A percentile compares a stretch with the other conserved stretches of the same genome.
Evolutionary conservation across 2,329 filamentous ascomycete species (phyloP).

Genomic region (Botrytis fabae): DNA sequence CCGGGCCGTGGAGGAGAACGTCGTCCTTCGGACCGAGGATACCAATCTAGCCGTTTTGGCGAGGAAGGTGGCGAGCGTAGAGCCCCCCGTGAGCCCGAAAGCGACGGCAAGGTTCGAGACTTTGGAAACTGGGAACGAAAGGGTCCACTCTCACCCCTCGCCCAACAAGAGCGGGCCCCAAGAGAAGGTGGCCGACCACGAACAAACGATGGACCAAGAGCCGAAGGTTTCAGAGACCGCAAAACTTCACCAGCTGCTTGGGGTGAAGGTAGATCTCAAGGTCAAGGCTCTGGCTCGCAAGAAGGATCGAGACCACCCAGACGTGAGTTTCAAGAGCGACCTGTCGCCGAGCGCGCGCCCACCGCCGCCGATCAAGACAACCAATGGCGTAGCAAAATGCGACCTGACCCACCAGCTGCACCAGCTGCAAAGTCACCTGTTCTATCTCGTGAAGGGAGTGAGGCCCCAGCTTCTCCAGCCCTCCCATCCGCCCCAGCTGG

Average conservation of each 20-base stretch:
- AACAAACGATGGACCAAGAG: conserved; percentile 60
- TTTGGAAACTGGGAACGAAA: conserved; percentile 93
- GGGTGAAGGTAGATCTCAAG: conserved; percentile 64
- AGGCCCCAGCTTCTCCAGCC: conserved; percentile 72
- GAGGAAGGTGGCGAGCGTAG: conserved; percentile 68
- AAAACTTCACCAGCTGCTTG: conserved; percentile 70
- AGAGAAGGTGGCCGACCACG: conserved; percentile 59
- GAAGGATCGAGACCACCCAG: conserved; percentile 79
- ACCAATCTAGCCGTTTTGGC: conserved; percentile 23
- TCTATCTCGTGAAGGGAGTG: conserved; percentile 70
- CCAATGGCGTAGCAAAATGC: conserved; percentile 91
- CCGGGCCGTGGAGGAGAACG: conserved; percentile 54
- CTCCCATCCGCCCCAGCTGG: conserved; percentile 54
- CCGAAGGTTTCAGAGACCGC: conserved; percentile 60
- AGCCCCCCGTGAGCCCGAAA: conserved; percentile 64
- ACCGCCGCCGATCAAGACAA: conserved; percentile 92
- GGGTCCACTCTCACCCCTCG: conserved; percentile 78
- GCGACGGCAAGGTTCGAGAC: conserved; percentile 75
- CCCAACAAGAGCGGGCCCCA: conserved; percentile 53
- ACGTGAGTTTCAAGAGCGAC: conserved; percentile 71
- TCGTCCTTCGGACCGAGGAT: conserved; percentile 54
- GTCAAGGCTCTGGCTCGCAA: conserved; percentile 49
- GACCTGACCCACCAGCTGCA: conserved; percentile 60
- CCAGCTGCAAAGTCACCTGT: conserved; percentile 57
- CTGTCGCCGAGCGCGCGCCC: conserved; percentile 66